Conservation (phyloP, 2,329 filamentous ascomycete species). For the Lecanicillium sp. region DNA sequence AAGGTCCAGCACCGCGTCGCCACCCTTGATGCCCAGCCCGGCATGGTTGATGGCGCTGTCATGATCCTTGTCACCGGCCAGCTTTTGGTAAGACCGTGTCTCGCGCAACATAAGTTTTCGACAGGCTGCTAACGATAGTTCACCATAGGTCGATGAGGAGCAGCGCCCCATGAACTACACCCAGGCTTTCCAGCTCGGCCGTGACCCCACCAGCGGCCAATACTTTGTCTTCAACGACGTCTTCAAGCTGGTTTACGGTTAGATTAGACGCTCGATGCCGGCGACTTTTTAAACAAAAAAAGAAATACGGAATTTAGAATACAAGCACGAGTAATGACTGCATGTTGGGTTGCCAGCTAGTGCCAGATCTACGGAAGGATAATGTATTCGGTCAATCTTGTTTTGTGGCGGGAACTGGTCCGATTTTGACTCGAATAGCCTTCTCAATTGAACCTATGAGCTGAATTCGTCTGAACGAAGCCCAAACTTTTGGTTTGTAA, state of each 20-base stretch:
- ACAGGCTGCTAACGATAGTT: not conserved
- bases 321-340: not conserved
- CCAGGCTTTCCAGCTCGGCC: slow-evolving; percentile 78
- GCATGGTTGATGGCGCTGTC: slow-evolving; percentile 55
- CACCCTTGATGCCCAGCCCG: slow-evolving; percentile 79
- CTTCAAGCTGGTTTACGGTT: slow-evolving; percentile 79
- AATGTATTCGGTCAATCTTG: too few species aligned
- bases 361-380: too few species aligned
- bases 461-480: too few species aligned
- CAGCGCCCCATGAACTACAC: slow-evolving; percentile 83
- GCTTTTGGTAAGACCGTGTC: slow-evolving; percentile 52
- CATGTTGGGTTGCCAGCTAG: not conserved
- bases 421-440: not conserved
- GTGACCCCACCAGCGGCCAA: slow-evolving; percentile 50
- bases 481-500: not conserved
- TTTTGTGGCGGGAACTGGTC: not conserved
- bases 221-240: slow-evolving; percentile 93
- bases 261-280: slow-evolving; percentile 14
- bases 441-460: too few species aligned
- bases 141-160: slow-evolving; percentile 69
- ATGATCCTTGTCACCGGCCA: slow-evolving; percentile 83
- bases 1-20: slow-evolving; percentile 71
- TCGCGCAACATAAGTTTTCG: not conserved
- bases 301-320: not conserved
- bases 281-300: too few species aligned